Evolutionary conservation across 129 eudicot genomes (phyloP).

Genomic region (Ambrosia trifida): DNA sequence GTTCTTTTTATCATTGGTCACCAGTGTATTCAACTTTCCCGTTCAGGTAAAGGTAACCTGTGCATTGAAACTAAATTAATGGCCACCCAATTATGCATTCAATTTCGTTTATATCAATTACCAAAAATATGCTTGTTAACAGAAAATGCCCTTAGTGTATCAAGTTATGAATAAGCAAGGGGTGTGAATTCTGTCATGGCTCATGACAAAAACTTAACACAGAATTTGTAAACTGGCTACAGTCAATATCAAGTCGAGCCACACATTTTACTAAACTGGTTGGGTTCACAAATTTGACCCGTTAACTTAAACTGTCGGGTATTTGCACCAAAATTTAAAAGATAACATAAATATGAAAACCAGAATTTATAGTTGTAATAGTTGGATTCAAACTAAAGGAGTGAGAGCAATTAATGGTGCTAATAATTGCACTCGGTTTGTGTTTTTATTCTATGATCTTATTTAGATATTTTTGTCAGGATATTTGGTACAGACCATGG

Average conservation of each 20-base stretch:
- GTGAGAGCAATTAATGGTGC: not conserved
- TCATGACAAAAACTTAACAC: no score
- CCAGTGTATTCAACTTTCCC: not conserved
- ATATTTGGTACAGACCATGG: slow-evolving; percentile 91
- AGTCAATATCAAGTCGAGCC: no score
- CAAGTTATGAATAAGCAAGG: not conserved
- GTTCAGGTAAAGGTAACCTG: not conserved
- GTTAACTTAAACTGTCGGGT: no score
- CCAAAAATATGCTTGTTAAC: not conserved
- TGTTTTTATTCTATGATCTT: not conserved
- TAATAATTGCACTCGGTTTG: slow-evolving; percentile 19
- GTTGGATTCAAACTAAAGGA: not conserved
- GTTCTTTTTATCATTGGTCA: not conserved
- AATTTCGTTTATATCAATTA: not conserved
- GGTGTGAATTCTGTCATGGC: no score
- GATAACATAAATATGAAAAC: no score
- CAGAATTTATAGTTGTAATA: no score
- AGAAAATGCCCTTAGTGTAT: not conserved
- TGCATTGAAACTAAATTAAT: not conserved
- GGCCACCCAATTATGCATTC: not conserved
- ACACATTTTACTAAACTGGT: no score
- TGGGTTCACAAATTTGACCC: no score
- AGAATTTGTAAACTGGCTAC: no score
- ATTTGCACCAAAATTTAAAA: no score
- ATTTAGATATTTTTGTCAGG: slow-evolving; percentile 42